Conservation (phyloP, 768 basidiomycete genomes). For the Amanita phalloides region DNA sequence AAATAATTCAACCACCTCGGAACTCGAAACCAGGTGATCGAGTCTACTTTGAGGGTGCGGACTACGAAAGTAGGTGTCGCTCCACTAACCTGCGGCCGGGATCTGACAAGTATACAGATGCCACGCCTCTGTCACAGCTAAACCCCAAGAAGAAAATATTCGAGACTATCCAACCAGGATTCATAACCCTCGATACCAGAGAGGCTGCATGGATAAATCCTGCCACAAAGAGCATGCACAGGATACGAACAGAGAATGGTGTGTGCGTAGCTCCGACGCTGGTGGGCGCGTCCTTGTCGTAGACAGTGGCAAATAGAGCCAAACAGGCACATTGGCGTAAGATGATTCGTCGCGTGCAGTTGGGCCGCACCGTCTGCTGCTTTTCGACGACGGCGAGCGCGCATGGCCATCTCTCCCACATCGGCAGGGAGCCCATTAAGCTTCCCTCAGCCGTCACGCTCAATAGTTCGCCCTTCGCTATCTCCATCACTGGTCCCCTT, state of each 20-base stretch:
- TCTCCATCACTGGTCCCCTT: constrained; percentile 35
- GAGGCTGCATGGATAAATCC: constrained; percentile 95
- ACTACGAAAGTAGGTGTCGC: constrained; percentile 61
- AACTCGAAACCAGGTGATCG: constrained; percentile 85
- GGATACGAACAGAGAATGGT: constrained; percentile 79
- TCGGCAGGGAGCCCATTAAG: constrained; percentile 49
- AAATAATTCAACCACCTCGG: constrained; percentile 82
- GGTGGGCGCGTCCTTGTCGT: constrained; percentile 89
- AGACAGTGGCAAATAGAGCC: constrained; percentile 14
- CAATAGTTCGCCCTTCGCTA: constrained; percentile 24
- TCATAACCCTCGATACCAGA: constrained; percentile 76
- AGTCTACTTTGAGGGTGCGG: constrained; percentile 88
- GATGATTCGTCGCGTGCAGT: constrained; percentile 25
- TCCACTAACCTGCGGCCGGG: background rate
- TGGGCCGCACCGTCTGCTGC: constrained; percentile 22
- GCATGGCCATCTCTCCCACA: constrained; percentile 52
- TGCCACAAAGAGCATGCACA: constrained; percentile 65
- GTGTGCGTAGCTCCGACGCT: constrained; percentile 72
- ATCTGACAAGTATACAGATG: constrained; percentile 24
- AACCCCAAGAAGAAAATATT: constrained; percentile 99
- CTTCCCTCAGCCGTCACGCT: constrained; percentile 32
- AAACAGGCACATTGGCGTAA: background rate
- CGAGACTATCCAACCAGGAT: constrained; percentile 90
- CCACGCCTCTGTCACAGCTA: constrained; percentile 67
- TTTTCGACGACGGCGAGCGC: constrained; percentile 42